Conservation (phyloP, 1,139 yeast genomes). For the Kluyveromyces marxianus region DNA sequence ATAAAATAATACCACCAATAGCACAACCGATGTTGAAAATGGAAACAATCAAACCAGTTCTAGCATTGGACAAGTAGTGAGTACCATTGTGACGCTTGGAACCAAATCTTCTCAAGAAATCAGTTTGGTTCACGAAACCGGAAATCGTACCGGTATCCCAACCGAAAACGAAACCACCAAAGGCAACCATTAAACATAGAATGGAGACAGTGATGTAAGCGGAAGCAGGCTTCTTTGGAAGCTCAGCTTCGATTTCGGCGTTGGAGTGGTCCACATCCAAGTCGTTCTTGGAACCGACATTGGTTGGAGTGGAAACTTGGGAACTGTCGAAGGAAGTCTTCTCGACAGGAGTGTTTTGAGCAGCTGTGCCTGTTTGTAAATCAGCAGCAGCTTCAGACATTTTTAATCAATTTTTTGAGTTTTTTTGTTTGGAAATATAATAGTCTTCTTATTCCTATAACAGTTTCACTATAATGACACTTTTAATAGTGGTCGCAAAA, state of each 20-base stretch:
- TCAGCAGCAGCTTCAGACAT: constrained; percentile 1
- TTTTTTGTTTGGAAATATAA: too few species aligned
- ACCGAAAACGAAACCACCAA: constrained; percentile 64
- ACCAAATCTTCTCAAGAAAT: constrained; percentile 42
- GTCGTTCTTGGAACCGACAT: constrained; percentile 17
- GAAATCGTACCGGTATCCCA: constrained; percentile 74
- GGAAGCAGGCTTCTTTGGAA: constrained; percentile 42
- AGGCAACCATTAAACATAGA: constrained; percentile 43
- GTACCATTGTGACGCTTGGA: constrained; percentile 25
- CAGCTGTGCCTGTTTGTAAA: constrained; percentile 6
- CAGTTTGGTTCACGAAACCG: constrained; percentile 66
- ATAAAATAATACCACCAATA: constrained; percentile 52
- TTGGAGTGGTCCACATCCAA: constrained; percentile 9
- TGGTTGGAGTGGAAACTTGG: constrained; percentile 18
- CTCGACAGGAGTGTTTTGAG: constrained; percentile 13
- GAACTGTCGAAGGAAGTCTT: constrained; percentile 13
- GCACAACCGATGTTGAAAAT: constrained; percentile 68
- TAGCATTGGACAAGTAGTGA: constrained; percentile 40
- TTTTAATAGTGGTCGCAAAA: too few species aligned
- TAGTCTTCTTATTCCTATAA: too few species aligned
- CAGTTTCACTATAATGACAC: too few species aligned
- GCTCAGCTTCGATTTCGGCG: constrained; percentile 12
- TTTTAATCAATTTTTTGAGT: neutral
- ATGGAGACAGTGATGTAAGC: constrained; percentile 38
- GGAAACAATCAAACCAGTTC: constrained; percentile 55